Evolutionary conservation across 2,329 filamentous ascomycete species (phyloP).

Genomic region (Penicillium sp.): DNA sequence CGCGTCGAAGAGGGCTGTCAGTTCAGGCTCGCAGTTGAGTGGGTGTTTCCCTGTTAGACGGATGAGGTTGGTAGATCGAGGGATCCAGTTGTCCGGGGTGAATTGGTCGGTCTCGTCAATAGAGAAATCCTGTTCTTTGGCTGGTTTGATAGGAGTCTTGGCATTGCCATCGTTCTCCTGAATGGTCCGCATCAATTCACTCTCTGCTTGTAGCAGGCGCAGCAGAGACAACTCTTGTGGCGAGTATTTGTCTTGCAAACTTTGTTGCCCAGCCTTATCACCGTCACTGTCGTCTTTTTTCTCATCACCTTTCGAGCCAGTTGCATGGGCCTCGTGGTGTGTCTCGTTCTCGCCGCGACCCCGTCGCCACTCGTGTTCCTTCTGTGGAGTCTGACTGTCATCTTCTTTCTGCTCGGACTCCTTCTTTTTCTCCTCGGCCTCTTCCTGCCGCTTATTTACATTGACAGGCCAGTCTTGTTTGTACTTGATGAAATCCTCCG

Average conservation of each 20-base stretch:
- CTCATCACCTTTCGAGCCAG: constrained; percentile 6
- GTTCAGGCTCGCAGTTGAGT: constrained; percentile 57
- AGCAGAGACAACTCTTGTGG: constrained; percentile 11
- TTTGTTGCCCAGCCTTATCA: constrained; percentile 26
- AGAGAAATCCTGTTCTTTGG: constrained; percentile 37
- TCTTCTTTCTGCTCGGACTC: constrained; percentile 19
- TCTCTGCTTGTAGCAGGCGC: constrained; percentile 32
- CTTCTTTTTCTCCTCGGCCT: constrained; percentile 23
- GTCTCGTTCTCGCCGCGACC: constrained; percentile 14
- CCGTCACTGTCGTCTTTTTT: not conserved
- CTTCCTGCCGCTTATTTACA: constrained; percentile 44
- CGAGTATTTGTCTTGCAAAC: constrained; percentile 18
- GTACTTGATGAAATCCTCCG: constrained; percentile 58
- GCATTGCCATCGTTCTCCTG: constrained; percentile 55
- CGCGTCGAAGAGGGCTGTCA: constrained; percentile 52
- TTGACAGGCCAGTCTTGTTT: constrained; percentile 58
- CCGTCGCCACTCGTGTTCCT: constrained; percentile 30
- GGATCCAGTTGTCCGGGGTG: constrained; percentile 61
- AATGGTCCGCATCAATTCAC: constrained; percentile 45
- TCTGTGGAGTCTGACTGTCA: constrained; percentile 27
- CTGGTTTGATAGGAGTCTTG: constrained; percentile 44
- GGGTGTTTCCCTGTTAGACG: constrained; percentile 61
- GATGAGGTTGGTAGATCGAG: constrained; percentile 54
- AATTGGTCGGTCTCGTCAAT: constrained; percentile 60
- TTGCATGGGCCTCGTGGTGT: constrained; percentile 20